Evolutionary conservation across 176 grass and related monocot species (phyloP), one percentile per base, ranked within the genome.

Genomic region (Tuctoria greenei): DNA sequence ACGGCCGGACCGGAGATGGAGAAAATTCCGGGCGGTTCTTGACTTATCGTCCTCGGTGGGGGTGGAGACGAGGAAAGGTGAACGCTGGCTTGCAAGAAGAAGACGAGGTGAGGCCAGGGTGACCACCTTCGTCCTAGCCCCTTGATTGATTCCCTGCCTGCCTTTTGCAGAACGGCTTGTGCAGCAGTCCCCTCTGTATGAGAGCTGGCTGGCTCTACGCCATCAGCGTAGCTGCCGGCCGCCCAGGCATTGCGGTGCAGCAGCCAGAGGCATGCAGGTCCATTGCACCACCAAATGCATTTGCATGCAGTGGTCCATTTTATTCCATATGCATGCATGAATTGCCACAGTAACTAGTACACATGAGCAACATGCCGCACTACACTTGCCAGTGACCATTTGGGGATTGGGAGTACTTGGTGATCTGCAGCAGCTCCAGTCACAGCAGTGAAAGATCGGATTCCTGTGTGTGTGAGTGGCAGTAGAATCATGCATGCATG

Each of bases 251-350:
- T 76, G 59, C 61, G 2, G 54, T 57, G 54, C 9, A 57, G 7
- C 54, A 12, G 54, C 21, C 54, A 21, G 17, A 18, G 14, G n/a
- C n/a, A 36, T 18, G 24, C 74, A 87, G 85, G 80, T 79, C 52
- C 85, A 83, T 43, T 63, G 69, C 69, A 79, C 62, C 69, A 79
- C 62, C 80, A 79, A 79, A 68, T 78, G 68, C 74, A 52, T 10
- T 36, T 68, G 41, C 62, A 63, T n/a, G n/a, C n/a, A n/a, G 84
- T 82, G 79, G 85, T 86, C 85, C 85, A 80, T 72, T 23, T 11
- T 61, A 85, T 24, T 71, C 24, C 61, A 67, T 35, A 69, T 72
- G 67, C 61, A 67, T 61, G 61, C 9, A 73, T 51, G 62, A 9
- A 73, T 56, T 39, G 72, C 28, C 27, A 52, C 55, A 63, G 51